Base-by-base conservation (phyloP, 768 basidiomycete species). In the Suillus weaverae region DNA sequence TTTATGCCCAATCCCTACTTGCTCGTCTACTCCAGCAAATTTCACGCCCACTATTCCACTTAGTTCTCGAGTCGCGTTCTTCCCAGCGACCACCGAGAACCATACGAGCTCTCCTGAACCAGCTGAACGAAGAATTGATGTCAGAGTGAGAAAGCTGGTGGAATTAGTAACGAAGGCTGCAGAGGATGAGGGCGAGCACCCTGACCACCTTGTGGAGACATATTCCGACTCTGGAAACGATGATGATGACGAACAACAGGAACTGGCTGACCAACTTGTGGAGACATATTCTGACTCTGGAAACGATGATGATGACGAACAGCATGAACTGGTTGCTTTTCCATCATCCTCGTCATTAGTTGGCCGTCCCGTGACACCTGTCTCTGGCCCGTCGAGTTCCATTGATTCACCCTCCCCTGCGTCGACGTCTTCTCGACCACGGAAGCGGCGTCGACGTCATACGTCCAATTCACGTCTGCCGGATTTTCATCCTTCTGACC, bases 81-180 rank as follows among this genome's bases (percentile, higher is more conserved):
- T 68, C 60, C 73, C 78, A 36, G 78, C 82, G 2, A 75, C 81
- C 16, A 67, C 67, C 66, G 46, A 79, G 78, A 60, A 44, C 0
- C 39, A 26, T 14, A 0, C 50, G 16, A 59, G 14, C 18, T 32
- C 57, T 20, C 18, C 61, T 9, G 61, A 60, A 60, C 33, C 13
- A 20, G 4, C 30, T 4, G 50, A n/a, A 6, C 65, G 55, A 53
- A 39, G 57, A 33, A 69, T 79, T 30, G 90, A 91, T 70, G 83
- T 90, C 72, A 81, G 86, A 62, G 72, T 91, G 59, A 83, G 78
- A 73, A 86, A 86, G 70, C 70, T 90, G 70, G 62, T 88, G 39
- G 70, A 73, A 48, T 79, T 90, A 68, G 72, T 84, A 60, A 67
- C 70, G 60, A 73, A 71, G 60, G 65, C 70, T 65, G 48, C 63